Percentiles rank a stretch among this genome's conserved stretches.
phyloP scores from a whole-genome alignment of 2,329 filamentous ascomycete species.

The Penicillium psychrosexuale region DNA sequence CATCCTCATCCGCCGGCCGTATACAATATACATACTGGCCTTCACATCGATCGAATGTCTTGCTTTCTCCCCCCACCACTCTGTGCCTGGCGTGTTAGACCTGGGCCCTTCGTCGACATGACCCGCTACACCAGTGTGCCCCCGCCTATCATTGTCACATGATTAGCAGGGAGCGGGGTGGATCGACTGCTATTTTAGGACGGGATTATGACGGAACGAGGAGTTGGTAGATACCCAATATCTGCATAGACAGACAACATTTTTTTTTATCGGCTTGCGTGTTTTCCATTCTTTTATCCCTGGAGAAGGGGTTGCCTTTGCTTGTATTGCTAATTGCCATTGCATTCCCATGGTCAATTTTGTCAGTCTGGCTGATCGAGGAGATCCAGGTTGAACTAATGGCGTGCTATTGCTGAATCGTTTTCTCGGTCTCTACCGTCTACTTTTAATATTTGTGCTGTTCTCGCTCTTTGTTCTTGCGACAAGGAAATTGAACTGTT shows the following conservation, averaged over 20 bases:
- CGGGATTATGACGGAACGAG: constrained; percentile 42
- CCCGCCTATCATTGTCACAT: constrained; percentile 17
- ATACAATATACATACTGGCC: constrained; percentile 8
- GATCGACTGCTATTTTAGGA: constrained; percentile 28
- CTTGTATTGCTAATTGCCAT: constrained; percentile 6
- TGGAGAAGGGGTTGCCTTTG: constrained; percentile 1
- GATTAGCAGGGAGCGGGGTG: constrained; percentile 24
- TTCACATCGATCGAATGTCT: constrained; percentile 22
- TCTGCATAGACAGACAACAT: constrained; percentile 33
- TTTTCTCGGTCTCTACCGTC: constrained; percentile 19
- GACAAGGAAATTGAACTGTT: constrained; percentile 13
- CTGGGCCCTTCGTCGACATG: constrained; percentile 32
- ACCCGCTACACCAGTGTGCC: constrained; percentile 26
- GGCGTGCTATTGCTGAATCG: constrained; percentile 10
- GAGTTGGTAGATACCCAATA: constrained; percentile 45
- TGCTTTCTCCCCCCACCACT: constrained; percentile 25
- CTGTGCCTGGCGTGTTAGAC: constrained; percentile 31
- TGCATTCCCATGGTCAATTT: constrained; percentile 2
- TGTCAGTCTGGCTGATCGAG: constrained; percentile 7
- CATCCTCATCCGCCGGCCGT: constrained; percentile 27
- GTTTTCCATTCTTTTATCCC: constrained; percentile 14
- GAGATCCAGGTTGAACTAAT: constrained; percentile 14
- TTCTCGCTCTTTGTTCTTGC: constrained; percentile 4
- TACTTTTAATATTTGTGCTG: constrained; percentile 6
- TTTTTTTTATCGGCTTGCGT: constrained; percentile 16